Evolutionary conservation across 1,139 yeast species (phyloP).

Genomic region (Lodderomyces jiufengensis): DNA sequence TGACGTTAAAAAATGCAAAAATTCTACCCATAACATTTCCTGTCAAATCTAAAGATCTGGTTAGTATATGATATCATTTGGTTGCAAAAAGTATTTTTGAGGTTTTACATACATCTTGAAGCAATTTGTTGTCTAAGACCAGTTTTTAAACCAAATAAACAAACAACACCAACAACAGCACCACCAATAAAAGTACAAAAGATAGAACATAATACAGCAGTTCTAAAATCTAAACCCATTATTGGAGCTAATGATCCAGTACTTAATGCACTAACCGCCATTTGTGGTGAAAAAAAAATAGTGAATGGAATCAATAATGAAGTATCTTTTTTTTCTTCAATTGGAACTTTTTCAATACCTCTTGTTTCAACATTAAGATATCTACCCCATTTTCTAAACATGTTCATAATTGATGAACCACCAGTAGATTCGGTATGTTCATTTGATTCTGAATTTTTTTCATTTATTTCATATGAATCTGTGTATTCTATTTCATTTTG

Average conservation of each 20-base stretch:
- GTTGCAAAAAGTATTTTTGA: too few relatives aligned
- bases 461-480: not conserved
- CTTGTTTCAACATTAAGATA: slow-evolving; percentile 41
- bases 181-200: slow-evolving; percentile 26
- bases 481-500: not conserved
- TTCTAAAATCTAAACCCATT: slow-evolving; percentile 29
- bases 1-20: slow-evolving; percentile 29
- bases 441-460: slow-evolving; percentile 1
- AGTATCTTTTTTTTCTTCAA: slow-evolving; percentile 33
- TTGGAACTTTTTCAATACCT: slow-evolving; percentile 47
- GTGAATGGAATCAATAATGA: slow-evolving; percentile 23
- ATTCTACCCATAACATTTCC: slow-evolving; percentile 31
- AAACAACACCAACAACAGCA: slow-evolving; percentile 28
- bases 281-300: slow-evolving; percentile 29
- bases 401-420: not conserved
- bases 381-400: slow-evolving; percentile 2
- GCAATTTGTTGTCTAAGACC: slow-evolving; percentile 34
- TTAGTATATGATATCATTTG: slow-evolving; percentile 5
- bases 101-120: slow-evolving; percentile 19
- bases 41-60: slow-evolving; percentile 15
- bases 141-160: slow-evolving; percentile 29
- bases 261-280: slow-evolving; percentile 28
- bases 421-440: not conserved
- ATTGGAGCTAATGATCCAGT: slow-evolving; percentile 30
- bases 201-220: slow-evolving; percentile 29